Evolutionary conservation across 148 eudicot species (phyloP).

Genomic region (Rhododendron mucronatum): DNA sequence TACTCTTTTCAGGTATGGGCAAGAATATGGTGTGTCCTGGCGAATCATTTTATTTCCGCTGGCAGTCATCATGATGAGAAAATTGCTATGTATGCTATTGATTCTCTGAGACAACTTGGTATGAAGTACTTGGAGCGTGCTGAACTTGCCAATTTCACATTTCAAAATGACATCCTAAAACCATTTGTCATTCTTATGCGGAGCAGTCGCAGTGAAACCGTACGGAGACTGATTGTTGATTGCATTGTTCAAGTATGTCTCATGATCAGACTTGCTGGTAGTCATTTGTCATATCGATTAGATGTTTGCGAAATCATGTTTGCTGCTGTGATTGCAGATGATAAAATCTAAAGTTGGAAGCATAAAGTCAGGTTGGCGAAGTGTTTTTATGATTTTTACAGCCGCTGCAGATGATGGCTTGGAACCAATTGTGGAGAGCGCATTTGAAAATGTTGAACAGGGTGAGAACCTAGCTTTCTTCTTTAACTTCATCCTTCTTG

Average conservation of each 20-base stretch:
- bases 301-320: conserved; percentile 2
- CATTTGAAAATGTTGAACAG: conserved; percentile 98
- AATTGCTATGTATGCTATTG: conserved; percentile 98
- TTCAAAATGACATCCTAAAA: conserved; percentile 95
- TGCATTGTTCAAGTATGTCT: conserved; percentile 92
- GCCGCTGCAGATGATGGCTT: conserved; percentile 98
- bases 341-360: conserved; percentile 96
- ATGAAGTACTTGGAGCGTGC: conserved; percentile 97
- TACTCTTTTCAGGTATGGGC: conserved; percentile 86
- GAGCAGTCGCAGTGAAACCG: conserved; percentile 76
- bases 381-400: conserved; percentile 97
- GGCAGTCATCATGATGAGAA: conserved; percentile 98
- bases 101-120: conserved; percentile 92
- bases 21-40: conserved; percentile 94
- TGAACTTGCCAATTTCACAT: conserved; percentile 86
- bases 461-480: conserved; percentile 41
- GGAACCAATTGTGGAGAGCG: conserved; percentile 94
- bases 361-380: conserved; percentile 98
- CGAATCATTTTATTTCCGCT: conserved; percentile 96
- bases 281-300: background rate
- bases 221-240: conserved; percentile 90
- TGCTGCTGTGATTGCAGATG: conserved; percentile 51
- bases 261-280: background rate
- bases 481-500: background rate
- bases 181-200: conserved; percentile 97